These are phyloP conservation scores for Gossypium bickii DNA, from an alignment of 345 rosid species.

Conservation along the genomic window DNA sequence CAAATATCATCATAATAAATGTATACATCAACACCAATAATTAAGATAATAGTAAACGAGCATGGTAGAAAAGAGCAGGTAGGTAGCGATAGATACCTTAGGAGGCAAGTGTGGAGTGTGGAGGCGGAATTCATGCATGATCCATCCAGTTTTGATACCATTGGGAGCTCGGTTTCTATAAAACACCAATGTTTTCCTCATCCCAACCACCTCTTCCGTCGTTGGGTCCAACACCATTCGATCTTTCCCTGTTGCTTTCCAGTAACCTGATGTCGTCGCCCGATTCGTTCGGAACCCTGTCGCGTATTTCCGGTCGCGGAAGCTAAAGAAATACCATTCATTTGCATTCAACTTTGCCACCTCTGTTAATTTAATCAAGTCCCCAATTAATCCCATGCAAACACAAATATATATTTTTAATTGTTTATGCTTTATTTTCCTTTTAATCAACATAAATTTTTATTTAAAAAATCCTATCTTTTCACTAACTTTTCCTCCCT, in stretches of 20 bases:
- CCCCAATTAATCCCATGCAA: background rate
- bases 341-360: constrained; percentile 90
- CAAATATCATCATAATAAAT: too few relatives aligned
- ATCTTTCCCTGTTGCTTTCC: constrained; percentile 99
- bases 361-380: constrained; percentile 35
- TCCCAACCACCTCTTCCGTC: constrained; percentile 67
- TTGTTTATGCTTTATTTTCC: background rate
- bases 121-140: constrained; percentile 97
- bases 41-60: background rate
- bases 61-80: too few relatives aligned
- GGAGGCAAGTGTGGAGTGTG: constrained; percentile 93
- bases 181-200: constrained; percentile 96
- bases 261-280: constrained; percentile 79
- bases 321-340: constrained; percentile 98
- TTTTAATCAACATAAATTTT: background rate
- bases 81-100: constrained; percentile 40
- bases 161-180: constrained; percentile 87
- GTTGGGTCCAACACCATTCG: constrained; percentile 69
- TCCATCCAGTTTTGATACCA: constrained; percentile 95
- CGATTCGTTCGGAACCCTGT: constrained; percentile 90
- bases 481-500: constrained; percentile 6
- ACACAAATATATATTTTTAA: background rate
- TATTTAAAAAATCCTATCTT: background rate
- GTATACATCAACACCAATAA: background rate
- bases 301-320: constrained; percentile 85